phyloP scores from a whole-genome alignment of 768 basidiomycete genomes.

The Lactarius deliciosus region DNA sequence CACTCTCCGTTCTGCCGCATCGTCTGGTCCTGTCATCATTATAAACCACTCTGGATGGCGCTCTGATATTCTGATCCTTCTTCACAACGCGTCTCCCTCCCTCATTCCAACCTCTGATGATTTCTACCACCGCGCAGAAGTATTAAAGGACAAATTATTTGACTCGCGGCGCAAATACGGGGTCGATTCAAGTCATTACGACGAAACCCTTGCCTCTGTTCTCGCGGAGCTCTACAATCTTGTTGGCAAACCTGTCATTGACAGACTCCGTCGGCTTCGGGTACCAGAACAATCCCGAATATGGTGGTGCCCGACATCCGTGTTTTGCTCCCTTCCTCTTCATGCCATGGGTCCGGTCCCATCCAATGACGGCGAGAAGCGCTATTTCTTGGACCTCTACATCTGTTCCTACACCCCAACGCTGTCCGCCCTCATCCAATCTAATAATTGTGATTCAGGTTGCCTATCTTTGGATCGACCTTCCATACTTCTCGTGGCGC shows the following conservation, averaged over 20 bases:
- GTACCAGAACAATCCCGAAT: conserved; percentile 12
- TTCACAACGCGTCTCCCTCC: neutral
- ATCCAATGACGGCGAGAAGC: neutral
- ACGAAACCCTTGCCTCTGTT: too few species aligned
- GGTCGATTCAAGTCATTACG: neutral
- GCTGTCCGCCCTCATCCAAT: too few species aligned
- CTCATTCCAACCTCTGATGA: neutral
- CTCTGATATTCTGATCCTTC: conserved; percentile 18
- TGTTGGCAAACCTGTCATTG: conserved; percentile 5
- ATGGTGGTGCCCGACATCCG: conserved; percentile 21
- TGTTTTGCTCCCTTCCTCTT: conserved; percentile 20
- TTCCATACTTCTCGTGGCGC: neutral
- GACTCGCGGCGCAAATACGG: neutral
- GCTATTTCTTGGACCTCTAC: conserved; percentile 11
- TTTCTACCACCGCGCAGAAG: neutral
- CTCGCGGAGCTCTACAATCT: neutral
- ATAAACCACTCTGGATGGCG: conserved; percentile 8
- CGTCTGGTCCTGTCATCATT: conserved; percentile 9
- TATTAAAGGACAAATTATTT: neutral
- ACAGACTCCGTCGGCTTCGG: neutral
- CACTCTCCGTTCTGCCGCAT: neutral
- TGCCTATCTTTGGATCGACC: too few species aligned
- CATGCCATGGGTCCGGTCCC: conserved; percentile 23
- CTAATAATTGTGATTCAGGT: too few species aligned
- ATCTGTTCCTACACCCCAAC: conserved; percentile 5